A percentile compares a stretch with the other conserved stretches of the same genome.
Evolutionary conservation across 192 early-diverging fungal genomes (phyloP).

Genomic region (Globomyces pollinis-pini): DNA sequence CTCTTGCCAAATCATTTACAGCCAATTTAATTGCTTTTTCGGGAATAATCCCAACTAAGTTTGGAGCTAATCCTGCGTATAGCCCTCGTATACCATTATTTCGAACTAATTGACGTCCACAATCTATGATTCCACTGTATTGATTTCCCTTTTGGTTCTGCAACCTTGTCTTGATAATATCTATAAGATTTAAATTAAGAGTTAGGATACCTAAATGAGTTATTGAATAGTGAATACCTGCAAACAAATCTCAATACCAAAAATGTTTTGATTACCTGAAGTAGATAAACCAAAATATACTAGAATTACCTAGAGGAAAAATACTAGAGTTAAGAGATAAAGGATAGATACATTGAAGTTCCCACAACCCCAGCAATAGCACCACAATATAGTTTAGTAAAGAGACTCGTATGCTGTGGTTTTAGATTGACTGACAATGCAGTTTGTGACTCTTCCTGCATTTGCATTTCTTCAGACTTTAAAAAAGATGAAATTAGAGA

Average conservation of each 20-base stretch:
- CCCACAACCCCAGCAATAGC: constrained; percentile 21
- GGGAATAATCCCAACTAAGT: constrained; percentile 39
- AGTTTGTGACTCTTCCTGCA: neutral
- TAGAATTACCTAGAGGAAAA: constrained; percentile 14
- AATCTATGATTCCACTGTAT: constrained; percentile 32
- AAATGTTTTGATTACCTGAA: neutral
- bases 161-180: constrained; percentile 66
- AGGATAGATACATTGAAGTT: constrained; percentile 11
- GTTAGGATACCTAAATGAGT: no score
- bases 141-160: constrained; percentile 56
- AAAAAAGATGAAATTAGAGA: no score
- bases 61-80: constrained; percentile 42
- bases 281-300: neutral
- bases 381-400: constrained; percentile 13
- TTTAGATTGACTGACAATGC: neutral
- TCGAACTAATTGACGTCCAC: constrained; percentile 17
- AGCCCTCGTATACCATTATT: constrained; percentile 35
- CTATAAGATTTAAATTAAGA: no score
- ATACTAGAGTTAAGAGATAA: neutral
- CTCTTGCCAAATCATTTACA: constrained; percentile 44
- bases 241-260: no score
- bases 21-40: constrained; percentile 56
- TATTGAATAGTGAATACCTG: neutral
- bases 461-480: no score
- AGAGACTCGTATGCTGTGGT: neutral